Base-by-base conservation (phyloP, 345 rosid genomes). In the Eucalyptus curtisii region DNA sequence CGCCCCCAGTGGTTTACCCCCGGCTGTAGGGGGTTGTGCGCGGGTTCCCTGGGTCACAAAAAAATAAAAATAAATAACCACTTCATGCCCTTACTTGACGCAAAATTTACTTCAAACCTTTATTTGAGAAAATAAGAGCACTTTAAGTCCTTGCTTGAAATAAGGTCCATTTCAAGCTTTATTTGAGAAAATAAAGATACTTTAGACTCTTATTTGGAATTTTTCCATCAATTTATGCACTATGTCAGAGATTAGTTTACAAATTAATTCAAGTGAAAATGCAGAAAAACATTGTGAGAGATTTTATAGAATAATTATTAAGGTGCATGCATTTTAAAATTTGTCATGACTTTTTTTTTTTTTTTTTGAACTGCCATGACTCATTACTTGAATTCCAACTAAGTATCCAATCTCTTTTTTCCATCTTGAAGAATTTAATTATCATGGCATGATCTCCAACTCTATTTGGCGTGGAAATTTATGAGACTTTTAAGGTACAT, bases 181-280 rank as follows among this genome's bases (percentile, higher is more conserved):
- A 52, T 52, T 52, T 52, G 57, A 52, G 5, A 52, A 52, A 52
- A 52, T 52, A 52, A 0, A 52, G 25, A 52, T 52, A 52, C 57
- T 3, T 52, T 52, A 52, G 0, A 0, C 0, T 5, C 0, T 52
- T 52, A 0, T 52, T 52, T 52, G 2, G 57, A 52, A 3, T 1
- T 19, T 52, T 52, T 19, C 0, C 2, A 68, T 68, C 13, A 33
- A 17, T 68, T 31, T 68, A 31, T 16, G 42, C 42, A 10, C 42
- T 19, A 33, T 8, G 24, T 11, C 0, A 31, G 2, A 68, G 80
- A 68, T 68, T 68, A 31, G 4, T 68, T 33, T 33, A 68, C 24
- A 31, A 33, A 68, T 31, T 8, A 68, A 68, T 33, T 68, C 42
- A 33, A 68, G 80, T 68, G 44, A 16, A 33, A 68, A 61, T 0